Base-by-base conservation (phyloP, 148 eudicot species). In the Beta vulgaris region DNA sequence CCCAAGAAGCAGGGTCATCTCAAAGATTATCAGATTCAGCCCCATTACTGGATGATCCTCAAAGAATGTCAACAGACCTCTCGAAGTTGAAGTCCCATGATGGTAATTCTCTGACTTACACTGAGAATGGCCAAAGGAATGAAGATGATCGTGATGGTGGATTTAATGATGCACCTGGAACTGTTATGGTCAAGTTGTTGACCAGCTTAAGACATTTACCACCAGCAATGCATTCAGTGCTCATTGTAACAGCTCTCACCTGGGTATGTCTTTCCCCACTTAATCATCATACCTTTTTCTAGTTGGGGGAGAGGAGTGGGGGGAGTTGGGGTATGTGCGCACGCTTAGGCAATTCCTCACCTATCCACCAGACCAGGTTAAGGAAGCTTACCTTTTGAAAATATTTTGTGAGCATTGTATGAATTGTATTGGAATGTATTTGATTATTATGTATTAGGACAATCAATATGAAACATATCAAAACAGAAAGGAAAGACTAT, bases 201-300 rank as follows among this genome's bases (percentile, higher is more conserved):
- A 90, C 97, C 82, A 94, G 96, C 88, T 82, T 92, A 83, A 90
- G 97, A 69, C 93, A 94, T 83, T 78, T 91, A 64, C 98, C 98
- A 54, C 86, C 89, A 77, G 88, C 86, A 31, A 91, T 94, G 98
- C 91, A 91, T 86, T 82, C 96, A 44, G 97, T 91, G 63, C 96
- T 94, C 42, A 72, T 87, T 77, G 97, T 94, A 58, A 91, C 94
- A 86, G 87, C 90, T 73, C 89, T 94, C 78, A 94, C 95, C 76
- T 92, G 98, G 98, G 98, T 94, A 90, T 67, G 80, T 76, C 60
- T 68, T 69, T 77, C 68, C 16, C 32, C 57, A 36, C 58, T 55
- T 1, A 42, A 54, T 46, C 46, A 25, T 12, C 23, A 36, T 23
- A 7, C 55, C 3, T 69, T 46, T 43, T 73, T 53, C 15, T 60